Base-by-base conservation (phyloP, 2,329 filamentous ascomycete species). In the Diatrype stigma region DNA sequence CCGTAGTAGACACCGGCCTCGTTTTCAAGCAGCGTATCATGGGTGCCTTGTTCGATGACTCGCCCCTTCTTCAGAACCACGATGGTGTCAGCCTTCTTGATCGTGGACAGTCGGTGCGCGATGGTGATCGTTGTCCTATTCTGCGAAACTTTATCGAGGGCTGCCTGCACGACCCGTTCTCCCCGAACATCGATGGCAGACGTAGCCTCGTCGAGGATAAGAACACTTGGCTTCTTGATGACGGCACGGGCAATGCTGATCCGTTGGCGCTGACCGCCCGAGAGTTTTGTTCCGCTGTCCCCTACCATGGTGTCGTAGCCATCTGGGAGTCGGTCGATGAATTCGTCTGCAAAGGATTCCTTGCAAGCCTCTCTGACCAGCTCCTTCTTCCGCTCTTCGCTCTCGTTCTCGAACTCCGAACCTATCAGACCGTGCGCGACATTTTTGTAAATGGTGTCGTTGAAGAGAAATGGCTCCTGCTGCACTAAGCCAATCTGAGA, bases 261-360 rank as follows among this genome's bases (percentile, higher is more conserved):
- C 5, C 90, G 81, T 65, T 95, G 90, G n/a, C 89, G 81, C 65
- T 96, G 90, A 1, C 90, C 90, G n/a, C 89, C 87, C 11, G 86
- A 90, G 1, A 95, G 73, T 63, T 89, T 90, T 45, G 87, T 85
- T 4, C 90, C 90, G 26, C 80, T 80, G 62, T 93, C 89, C 1
- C 90, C 90, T 1, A 94, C 89, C 8, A 80, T 69, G 0, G 89
- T 90, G 4, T 86, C 78, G 62, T 92, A 92, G 1, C 83, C 81
- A 42, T 78, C 68, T 2, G 86, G 85, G 3, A 89, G 71, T 19
- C 77, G 77, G 45, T 80, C 75, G 50, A 89, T 84, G 59, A 86
- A 89, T 52, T 87, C 85, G 56, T 86, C 80, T 0, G 85, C 85
- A 65, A 86, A 88, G 0, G 85, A 80, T 61, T 88, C 83, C 42